Base-by-base conservation (phyloP, 768 basidiomycete species). In the Boletus edulis region DNA sequence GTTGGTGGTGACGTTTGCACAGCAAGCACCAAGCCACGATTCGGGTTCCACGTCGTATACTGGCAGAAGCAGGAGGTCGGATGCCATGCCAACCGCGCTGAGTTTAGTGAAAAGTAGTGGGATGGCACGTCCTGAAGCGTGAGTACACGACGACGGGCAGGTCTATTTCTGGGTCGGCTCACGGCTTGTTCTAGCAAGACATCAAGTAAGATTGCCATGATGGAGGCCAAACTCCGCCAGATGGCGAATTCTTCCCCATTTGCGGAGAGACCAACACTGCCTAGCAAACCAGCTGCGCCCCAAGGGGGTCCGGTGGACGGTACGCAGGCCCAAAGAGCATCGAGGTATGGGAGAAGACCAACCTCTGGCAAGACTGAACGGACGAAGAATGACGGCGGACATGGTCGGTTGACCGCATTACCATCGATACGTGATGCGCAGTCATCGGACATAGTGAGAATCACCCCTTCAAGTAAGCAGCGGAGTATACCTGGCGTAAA, bases 181-280 rank as follows among this genome's bases (percentile, higher is more conserved):
- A 64, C 41, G 20, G 32, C 22, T 40, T 22, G 24, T 52, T 37
- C 47, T 52, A 63, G 63, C 44, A 95, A 91, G 47, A 94, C 91
- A 2, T 75, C 81, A 42, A 86, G 85, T 62, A 97, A 98, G 73
- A 99, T 99, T 62, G 94, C 94, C 9, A 82, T 87, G 64, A 89
- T 98, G 81, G 97, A 99, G 72, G 96, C 96, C 3, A 99, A 99
- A 71, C 77, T 99, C 22, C 81, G 85, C 17, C 83, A 91, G 58
- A 84, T 97, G 81, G 83, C 85, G 62, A 67, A 55, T 52, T 67
- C 63, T 14, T 62, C 62, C 1, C 24, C 58, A 2, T 65, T 64
- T 27, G 38, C 46, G 0, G 66, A 69, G 29, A 56, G 55, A 51
- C 59, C 67, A 15, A 55, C 46, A 14, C 42, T 70, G 9, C 69